Percentiles rank a stretch among this genome's conserved stretches.
phyloP scores from a whole-genome alignment of 1,139 yeast species.

The Blastobotrys capitulatus region DNA sequence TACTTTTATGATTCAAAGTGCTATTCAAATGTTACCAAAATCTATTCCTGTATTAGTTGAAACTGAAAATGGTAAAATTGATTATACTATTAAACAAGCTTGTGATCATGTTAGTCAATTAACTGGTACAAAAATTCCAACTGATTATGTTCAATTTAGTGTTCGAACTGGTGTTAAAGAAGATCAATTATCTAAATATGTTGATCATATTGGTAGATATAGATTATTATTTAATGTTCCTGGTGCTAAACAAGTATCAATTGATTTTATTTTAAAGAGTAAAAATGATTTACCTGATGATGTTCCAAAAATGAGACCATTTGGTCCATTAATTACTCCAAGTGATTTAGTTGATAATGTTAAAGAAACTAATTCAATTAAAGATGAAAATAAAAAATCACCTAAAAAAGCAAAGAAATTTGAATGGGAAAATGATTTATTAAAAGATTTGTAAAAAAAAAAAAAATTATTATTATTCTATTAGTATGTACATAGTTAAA shows the following conservation, averaged over 20 bases:
- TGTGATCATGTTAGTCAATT: conserved; percentile 18
- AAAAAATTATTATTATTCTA: conserved; percentile 1
- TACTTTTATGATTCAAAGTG: conserved; percentile 18
- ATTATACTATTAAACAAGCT: conserved; percentile 15
- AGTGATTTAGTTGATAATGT: neutral
- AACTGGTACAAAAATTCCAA: conserved; percentile 17
- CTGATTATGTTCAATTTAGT: conserved; percentile 11
- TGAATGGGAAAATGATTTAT: conserved; percentile 28
- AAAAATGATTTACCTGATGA: conserved; percentile 4
- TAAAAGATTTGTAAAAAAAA: neutral
- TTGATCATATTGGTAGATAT: conserved; percentile 14
- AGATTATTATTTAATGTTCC: conserved; percentile 9
- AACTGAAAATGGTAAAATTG: conserved; percentile 10
- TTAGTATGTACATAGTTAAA: conserved; percentile 5
- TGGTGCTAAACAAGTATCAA: neutral
- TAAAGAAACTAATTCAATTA: conserved; percentile 3
- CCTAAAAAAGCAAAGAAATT: conserved; percentile 17
- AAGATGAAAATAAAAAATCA: conserved; percentile 5
- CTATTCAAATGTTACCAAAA: conserved; percentile 24
- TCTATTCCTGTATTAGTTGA: conserved; percentile 16
- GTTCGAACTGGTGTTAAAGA: conserved; percentile 6
- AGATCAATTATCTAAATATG: neutral
- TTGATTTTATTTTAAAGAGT: conserved; percentile 2
- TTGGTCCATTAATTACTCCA: conserved; percentile 5
- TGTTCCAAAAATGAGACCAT: conserved; percentile 11